Percentiles rank a stretch among this genome's conserved stretches.
phyloP scores from a whole-genome alignment of 2,329 filamentous ascomycete genomes.

The Penicillium corylophilum region DNA sequence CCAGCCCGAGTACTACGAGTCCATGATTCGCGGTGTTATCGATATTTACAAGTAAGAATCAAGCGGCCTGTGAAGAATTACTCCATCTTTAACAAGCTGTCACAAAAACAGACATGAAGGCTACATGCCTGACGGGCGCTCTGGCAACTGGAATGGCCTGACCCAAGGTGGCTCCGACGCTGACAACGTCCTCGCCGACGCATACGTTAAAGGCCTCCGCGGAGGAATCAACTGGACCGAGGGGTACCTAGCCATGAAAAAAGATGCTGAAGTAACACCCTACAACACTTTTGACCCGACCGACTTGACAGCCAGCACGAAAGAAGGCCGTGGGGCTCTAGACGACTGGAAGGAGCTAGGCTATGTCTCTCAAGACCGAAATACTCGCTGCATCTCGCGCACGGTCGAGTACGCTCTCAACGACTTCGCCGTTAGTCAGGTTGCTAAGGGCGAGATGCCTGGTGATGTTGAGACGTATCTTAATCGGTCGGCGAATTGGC shows the following conservation, averaged over 20 bases:
- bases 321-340: constrained; percentile 67
- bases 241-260: constrained; percentile 63
- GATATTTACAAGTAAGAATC: constrained; percentile 64
- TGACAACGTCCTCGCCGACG: constrained; percentile 71
- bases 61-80: no score
- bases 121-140: constrained; percentile 65
- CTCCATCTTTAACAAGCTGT: no score
- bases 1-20: constrained; percentile 62
- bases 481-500: constrained; percentile 66
- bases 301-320: constrained; percentile 60
- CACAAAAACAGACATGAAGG: constrained; percentile 42
- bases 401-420: constrained; percentile 67
- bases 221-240: constrained; percentile 65
- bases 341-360: constrained; percentile 66
- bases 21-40: constrained; percentile 65
- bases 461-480: constrained; percentile 56
- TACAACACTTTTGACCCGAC: constrained; percentile 58
- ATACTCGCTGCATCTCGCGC: constrained; percentile 61
- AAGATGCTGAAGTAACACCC: constrained; percentile 64
- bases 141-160: constrained; percentile 64
- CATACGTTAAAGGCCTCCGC: constrained; percentile 66
- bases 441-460: constrained; percentile 51
- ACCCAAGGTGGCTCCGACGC: constrained; percentile 67
- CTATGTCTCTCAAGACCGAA: constrained; percentile 61
- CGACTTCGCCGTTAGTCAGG: constrained; percentile 62